A percentile compares a stretch with the other conserved stretches of the same genome.
Conservation (phyloP, 352 stramenopile genomes). For the Phytophthora brassicae region DNA sequence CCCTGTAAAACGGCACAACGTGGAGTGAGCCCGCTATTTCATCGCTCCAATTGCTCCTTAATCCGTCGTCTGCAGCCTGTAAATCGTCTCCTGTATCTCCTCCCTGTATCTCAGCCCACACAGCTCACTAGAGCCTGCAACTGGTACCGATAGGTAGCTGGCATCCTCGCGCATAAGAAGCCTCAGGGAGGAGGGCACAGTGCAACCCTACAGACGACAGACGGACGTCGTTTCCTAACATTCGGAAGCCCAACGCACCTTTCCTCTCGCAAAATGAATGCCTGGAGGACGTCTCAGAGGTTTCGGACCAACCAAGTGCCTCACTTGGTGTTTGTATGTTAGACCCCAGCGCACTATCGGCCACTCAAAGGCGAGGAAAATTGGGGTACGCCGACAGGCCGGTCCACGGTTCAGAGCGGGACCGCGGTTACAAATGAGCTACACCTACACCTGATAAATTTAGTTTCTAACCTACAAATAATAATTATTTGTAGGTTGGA, state of each 20-base stretch:
- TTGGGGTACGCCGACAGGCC: neutral
- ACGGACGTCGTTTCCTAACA: neutral
- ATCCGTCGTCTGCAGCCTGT: conserved; percentile 3
- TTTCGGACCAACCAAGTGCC: conserved; percentile 39
- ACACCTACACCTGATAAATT: neutral
- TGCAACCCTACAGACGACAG: conserved; percentile 6
- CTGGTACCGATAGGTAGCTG: neutral
- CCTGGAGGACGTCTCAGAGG: conserved; percentile 17
- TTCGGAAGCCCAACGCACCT: conserved; percentile 34
- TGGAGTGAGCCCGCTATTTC: conserved; percentile 21
- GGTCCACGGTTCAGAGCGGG: conserved; percentile 24
- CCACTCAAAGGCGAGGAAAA: conserved; percentile 31
- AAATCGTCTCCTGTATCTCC: neutral
- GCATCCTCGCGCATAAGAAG: neutral
- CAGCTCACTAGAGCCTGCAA: neutral
- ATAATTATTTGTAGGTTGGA: too few relatives aligned
- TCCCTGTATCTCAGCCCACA: conserved; percentile 10
- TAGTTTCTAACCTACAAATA: neutral
- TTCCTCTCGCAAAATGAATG: conserved; percentile 59
- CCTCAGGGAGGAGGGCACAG: neutral
- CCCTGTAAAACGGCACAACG: conserved; percentile 14
- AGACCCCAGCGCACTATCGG: conserved; percentile 30
- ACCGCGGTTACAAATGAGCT: neutral
- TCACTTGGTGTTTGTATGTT: conserved; percentile 16
- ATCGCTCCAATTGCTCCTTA: neutral